Base-by-base conservation (phyloP, 148 eudicot species). In the Persicaria maculosa region DNA sequence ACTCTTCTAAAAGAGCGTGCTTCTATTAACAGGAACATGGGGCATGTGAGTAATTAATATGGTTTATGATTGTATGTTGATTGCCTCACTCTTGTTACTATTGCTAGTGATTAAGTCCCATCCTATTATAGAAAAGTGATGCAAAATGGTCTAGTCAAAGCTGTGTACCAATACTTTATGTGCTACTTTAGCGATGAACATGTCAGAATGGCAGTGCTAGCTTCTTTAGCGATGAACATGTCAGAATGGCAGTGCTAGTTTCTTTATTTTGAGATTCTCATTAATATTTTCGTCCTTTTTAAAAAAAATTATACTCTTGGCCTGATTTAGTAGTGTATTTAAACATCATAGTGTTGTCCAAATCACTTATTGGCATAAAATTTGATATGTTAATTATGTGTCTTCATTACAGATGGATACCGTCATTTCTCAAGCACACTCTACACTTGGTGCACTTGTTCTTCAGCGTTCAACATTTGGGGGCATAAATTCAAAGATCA, bases 1-100 rank as follows among this genome's bases (percentile, higher is more conserved):
- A 84, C 91, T 74, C 84, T 92, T 45, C 82, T 96, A 47, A 92
- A 90, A 80, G 99, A 96, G 75, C 90, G 86, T 77, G 94, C 91
- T 53, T 74, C 99, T 72, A 81, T 96, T 79, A 78, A 84, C 82
- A 85, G 97, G 84, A 87, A 79, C 80, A 83, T 93, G 36, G 90
- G 88, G 50, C 99, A 92, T 97, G 99, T 96, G 85, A 53, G 31
- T 58, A 17, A 22, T 69, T 11, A 25, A 8, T 31, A 61, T 8
- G 68, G 4, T 10, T 61, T 31, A 9, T 61, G 68, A 61, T 15
- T 22, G 11, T 7, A 3, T 31, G 25, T 15, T 61, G 68, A 5
- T 61, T 61, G 31, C n/a, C 14, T 25, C 6, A 6, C 9, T 59
- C 43, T 57, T 57, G 62, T 57, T 31, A 31, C 19, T 3, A 65